Evolutionary conservation across 1,284 basidiomycete genomes (phyloP), one percentile per base, ranked within the genome.

Genomic region (Paramarasmius palmivorus): DNA sequence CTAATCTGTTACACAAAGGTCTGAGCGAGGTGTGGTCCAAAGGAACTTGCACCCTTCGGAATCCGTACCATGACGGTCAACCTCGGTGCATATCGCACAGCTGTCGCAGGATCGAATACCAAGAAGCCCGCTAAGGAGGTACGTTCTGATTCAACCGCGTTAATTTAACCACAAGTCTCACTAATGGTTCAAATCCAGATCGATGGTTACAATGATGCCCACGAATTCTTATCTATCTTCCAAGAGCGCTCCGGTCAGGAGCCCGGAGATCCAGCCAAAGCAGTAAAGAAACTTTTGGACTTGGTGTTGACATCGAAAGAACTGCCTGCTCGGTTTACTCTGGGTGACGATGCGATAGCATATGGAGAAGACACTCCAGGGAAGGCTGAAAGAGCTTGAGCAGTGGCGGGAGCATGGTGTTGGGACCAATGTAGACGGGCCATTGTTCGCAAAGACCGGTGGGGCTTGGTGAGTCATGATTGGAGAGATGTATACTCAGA

Each of bases 41-140:
- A 44, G 23, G 50, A 52, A 25, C 50, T 52, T n/a, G 50, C 50
- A 36, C 50, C 50, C 15, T 52, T 52, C 32, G 42, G 42, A 17
- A 45, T 52, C 25, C 50, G 50, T 20, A 26, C 26, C 15, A 22
- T 44, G 17, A 10, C 50, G 3, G 19, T 52, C 8, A 35, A 17
- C 35, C 40, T 42, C 6, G 50, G 50, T 3, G 40, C 50, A 12
- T 52, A 42, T 19, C 39, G 50, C 4, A 52, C 50, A 19, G 39
- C 39, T 35, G 40, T 35, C 8, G 29, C 50, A 20, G 40, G 40
- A 9, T 14, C 23, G 7, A 44, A 44, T 23, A 17, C 22, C 8
- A 42, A 52, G 22, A 7, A 12, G n/a, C 40, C 23, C 3, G 25
- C 20, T 4, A 41, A 36, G 12, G 40, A 52, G 50, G 50, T 52